Base-by-base conservation (phyloP, 139 green algal genomes). In the Chlamydomonas asymmetrica region DNA sequence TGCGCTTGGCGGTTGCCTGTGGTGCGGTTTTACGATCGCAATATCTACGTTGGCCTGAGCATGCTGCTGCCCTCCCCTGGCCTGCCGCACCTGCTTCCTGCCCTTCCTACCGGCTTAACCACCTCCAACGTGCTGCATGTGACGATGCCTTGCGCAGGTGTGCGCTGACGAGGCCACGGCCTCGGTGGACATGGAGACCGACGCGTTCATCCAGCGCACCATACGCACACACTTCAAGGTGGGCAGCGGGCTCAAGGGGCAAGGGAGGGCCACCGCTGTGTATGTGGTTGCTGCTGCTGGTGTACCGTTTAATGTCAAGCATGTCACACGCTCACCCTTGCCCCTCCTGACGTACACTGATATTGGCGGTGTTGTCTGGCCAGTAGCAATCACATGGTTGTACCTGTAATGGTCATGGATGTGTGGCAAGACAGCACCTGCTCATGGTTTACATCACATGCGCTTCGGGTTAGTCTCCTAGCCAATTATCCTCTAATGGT, bases 101-200 rank as follows among this genome's bases (percentile, higher is more conserved):
- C n/a, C n/a, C n/a, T n/a, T n/a, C n/a, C n/a, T n/a, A n/a, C n/a
- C n/a, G n/a, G n/a, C n/a, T n/a, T n/a, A n/a, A n/a, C n/a, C n/a
- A n/a, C n/a, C n/a, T n/a, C n/a, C n/a, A n/a, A n/a, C n/a, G n/a
- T n/a, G n/a, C n/a, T n/a, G n/a, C n/a, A n/a, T n/a, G n/a, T n/a
- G n/a, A n/a, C n/a, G 87, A n/a, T n/a, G n/a, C n/a, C n/a, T n/a
- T n/a, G n/a, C n/a, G n/a, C n/a, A n/a, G 23, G 59, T 91, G 29
- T 80, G 80, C 0, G 77, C 91, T 22, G 89, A 92, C 52, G 92
- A 96, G 82, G 92, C 92, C 18, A 98, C 93, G 18, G 88, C 89
- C 66, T 97, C 95, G 60, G 91, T 97, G 45, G 94, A 98, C 82
- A 76, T 71, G 1, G 75, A 74, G 34, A 98, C 93, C 3, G 93